These are phyloP conservation scores for Microstegium vimineum DNA, from an alignment of 176 grass and related monocot genomes.

Conservation along the genomic window DNA sequence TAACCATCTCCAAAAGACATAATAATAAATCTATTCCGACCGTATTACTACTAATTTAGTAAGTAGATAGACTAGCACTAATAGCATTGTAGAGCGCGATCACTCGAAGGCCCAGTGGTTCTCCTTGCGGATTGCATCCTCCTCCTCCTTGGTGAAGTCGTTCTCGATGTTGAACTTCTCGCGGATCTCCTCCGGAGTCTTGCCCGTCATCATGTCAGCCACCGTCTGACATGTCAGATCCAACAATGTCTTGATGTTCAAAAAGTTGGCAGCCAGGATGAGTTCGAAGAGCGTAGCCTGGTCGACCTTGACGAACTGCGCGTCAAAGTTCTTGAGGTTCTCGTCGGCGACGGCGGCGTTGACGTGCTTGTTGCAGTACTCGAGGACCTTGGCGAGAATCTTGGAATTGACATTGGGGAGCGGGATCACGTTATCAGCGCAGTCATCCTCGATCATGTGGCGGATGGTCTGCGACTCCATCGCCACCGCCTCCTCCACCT, in stretches of 20 bases:
- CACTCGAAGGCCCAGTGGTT: not conserved
- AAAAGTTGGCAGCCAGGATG: conserved; percentile 19
- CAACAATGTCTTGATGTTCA: too few relatives aligned
- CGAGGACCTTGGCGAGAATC: too few relatives aligned
- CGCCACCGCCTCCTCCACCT: conserved; percentile 30
- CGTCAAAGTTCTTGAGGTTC: conserved; percentile 55
- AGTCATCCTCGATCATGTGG: conserved; percentile 65
- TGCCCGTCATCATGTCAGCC: not conserved
- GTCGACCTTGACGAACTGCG: conserved; percentile 69
- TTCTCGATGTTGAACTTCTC: not conserved
- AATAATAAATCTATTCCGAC: too few relatives aligned
- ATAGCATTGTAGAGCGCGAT: not conserved
- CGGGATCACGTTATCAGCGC: conserved; percentile 43
- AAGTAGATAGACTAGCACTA: too few relatives aligned
- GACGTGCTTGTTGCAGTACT: conserved; percentile 63
- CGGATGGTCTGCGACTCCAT: conserved; percentile 41
- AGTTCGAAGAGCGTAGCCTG: conserved; percentile 75
- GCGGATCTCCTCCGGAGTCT: not conserved
- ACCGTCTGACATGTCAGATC: not conserved
- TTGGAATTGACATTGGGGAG: too few relatives aligned
- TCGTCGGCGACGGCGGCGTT: not conserved
- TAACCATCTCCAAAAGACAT: too few relatives aligned
- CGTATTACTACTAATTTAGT: too few relatives aligned
- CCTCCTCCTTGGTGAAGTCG: not conserved
- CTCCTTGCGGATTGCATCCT: not conserved